These are phyloP conservation scores for Fusarium avenaceum DNA, from an alignment of 2,329 filamentous ascomycete genomes.

Conservation along the genomic window DNA sequence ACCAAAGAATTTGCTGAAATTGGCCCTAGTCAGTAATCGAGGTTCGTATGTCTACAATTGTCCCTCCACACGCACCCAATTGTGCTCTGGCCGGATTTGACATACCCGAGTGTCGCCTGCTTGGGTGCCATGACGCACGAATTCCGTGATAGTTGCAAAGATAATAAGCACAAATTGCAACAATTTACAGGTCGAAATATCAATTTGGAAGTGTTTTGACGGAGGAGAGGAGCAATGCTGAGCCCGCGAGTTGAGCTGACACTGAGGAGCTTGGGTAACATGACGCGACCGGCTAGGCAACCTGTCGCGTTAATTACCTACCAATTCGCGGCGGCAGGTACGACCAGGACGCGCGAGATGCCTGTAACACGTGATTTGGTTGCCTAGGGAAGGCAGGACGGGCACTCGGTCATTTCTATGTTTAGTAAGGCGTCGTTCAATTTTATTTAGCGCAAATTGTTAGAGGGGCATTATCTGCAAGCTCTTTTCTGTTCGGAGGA, in stretches of 20 bases:
- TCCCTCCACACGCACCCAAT: conserved; percentile 71
- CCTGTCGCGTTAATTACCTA: conserved; percentile 57
- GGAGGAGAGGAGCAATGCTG: conserved; percentile 37
- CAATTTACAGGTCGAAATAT: conserved; percentile 14
- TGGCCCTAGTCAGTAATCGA: conserved; percentile 16
- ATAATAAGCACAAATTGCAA: conserved; percentile 17
- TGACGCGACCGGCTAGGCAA: conserved; percentile 57
- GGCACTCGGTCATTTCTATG: conserved; percentile 7
- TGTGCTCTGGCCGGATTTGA: conserved; percentile 79
- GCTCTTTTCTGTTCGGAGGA: conserved; percentile 30
- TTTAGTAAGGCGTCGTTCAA: conserved; percentile 15
- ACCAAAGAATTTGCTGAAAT: conserved; percentile 85
- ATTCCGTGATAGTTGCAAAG: conserved; percentile 17
- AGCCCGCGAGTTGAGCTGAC: conserved; percentile 42
- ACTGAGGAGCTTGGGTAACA: conserved; percentile 46
- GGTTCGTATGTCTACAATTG: conserved; percentile 4
- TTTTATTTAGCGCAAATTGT: conserved; percentile 24
- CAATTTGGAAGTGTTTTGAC: conserved; percentile 24
- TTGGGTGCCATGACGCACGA: conserved; percentile 65
- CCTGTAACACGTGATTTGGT: conserved; percentile 44
- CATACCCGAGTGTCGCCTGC: conserved; percentile 91
- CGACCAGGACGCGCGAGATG: conserved; percentile 43
- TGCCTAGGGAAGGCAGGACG: conserved; percentile 1
- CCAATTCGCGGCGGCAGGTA: conserved; percentile 36
- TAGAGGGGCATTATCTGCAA: conserved; percentile 27